Evolutionary conservation across 768 basidiomycete species (phyloP), one percentile per base, ranked within the genome.

Genomic region (Solioccasus polychromus): DNA sequence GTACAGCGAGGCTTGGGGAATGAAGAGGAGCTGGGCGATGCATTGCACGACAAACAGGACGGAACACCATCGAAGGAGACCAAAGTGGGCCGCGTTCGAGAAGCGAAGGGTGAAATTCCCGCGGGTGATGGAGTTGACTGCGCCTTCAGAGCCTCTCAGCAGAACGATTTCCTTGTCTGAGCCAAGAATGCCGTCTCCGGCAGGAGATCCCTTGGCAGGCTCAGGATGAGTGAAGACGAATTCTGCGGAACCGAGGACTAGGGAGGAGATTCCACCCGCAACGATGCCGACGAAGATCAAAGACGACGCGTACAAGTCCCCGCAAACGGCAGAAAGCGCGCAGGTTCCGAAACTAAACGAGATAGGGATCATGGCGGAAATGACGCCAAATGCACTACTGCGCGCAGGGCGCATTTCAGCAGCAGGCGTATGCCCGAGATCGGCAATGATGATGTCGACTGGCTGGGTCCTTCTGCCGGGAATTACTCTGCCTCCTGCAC

Each of bases 211-310:
- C 20, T 43, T 42, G 12, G 64, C 60, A 24, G 66, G 64, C 1
- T 48, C 47, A 8, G 60, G 55, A 28, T 54, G 60, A 2, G 22
- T 45, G 28, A 66, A 54, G 11, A 48, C 39, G 24, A 66, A 36
- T 12, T 49, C 48, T 34, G 54, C 64, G 0, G 55, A 60, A 31
- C 61, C 62, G 5, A 66, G 48, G 28, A 50, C 45, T 24, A 54
- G 42, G 48, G 57, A 58, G 4, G 61, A 57, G 17, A 61, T 0
- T n/a, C 68, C 66, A n/a, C 53, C 64, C 31, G 62, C 52, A 5
- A 64, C 1, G 14, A 68, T 62, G 0, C 67, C 67, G 1, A 57
- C 40, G 2, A 68, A 37, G 29, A 68, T 62, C 53, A 68, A 47
- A 2, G 32, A 31, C 17, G 57, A 59, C 12, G 60, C 56, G 22